Evolutionary conservation across 2,329 filamentous ascomycete species (phyloP), one percentile per base, ranked within the genome.

Genomic region (Myriosclerotinia duriaeana): DNA sequence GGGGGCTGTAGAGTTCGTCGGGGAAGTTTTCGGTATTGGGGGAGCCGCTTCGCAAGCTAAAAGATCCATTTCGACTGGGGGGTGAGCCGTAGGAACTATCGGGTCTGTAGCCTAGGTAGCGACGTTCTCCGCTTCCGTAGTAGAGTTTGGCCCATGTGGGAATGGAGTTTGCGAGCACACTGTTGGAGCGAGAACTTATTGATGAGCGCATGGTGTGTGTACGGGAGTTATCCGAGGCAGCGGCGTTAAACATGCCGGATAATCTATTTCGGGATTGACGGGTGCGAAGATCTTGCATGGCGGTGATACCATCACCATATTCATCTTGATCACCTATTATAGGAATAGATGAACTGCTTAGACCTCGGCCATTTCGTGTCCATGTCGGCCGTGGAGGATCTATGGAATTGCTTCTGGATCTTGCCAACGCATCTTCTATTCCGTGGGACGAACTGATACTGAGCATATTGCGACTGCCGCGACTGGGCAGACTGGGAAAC

Each of bases 81-180:
- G 66, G 68, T 48, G 53, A 42, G 15, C 70, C 73, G 22, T 67
- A 72, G 46, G 74, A 76, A 65, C 73, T 74, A n/a, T 71, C 72
- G 40, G 75, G 72, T 44, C 46, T 46, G 12, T 72, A 71, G 9
- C 67, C 79, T 58, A 89, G 76, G 66, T 79, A 85, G 56, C 78
- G 83, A 68, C 81, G 82, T 76, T 85, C 87, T 61, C 88, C 87
- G 64, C 86, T 87, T 46, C 87, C 86, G 75, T 93, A 93, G 77
- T 92, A 93, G 20, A 91, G 79, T 71, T 82, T 87, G 52, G 78
- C 78, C 76, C 82, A 84, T 9, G 79, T 76, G 1, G 82, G 81
- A 53, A 81, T 76, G 22, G 70, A 70, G 48, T 75, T 76, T n/a
- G 77, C 77, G 60, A 80, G 72, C 38, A 80, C 70, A 34, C 79